Evolutionary conservation across 129 eudicot species (phyloP).

Genomic region (Centella asiatica): DNA sequence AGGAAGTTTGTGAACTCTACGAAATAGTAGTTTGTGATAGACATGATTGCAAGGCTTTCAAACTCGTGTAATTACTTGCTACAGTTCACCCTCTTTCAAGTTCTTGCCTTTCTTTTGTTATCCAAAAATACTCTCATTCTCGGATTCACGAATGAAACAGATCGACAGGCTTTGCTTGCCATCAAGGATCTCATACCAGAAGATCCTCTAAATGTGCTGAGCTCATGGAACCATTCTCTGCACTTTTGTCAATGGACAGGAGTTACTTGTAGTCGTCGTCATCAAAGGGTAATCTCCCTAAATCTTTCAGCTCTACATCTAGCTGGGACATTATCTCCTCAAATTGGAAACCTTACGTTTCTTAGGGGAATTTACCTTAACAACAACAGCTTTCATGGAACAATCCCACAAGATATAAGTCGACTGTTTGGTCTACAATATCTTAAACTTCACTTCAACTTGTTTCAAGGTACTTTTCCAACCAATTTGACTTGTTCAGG

Average conservation of each 20-base stretch:
- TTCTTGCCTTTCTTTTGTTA: no score
- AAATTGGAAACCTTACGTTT: background rate
- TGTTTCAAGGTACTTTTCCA: background rate
- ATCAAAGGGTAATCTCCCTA: background rate
- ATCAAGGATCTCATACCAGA: background rate
- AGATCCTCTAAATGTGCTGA: background rate
- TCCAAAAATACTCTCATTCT: no score
- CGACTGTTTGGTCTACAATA: background rate
- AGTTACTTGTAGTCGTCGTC: background rate
- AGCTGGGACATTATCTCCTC: background rate
- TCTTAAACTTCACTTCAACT: background rate
- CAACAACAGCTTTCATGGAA: background rate
- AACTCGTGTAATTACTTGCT: no score
- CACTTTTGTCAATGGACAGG: slow-evolving; percentile 2
- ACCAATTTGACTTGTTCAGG: background rate
- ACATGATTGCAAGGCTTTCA: no score
- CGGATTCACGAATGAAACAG: background rate
- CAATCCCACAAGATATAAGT: background rate
- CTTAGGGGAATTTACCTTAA: background rate
- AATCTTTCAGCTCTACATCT: background rate
- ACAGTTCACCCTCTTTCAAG: no score
- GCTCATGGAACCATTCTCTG: background rate
- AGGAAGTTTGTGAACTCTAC: no score
- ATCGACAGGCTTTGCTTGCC: background rate
- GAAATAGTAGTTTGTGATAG: no score